Conservation (phyloP, 352 stramenopile genomes). For the Blastocystis sp. region DNA sequence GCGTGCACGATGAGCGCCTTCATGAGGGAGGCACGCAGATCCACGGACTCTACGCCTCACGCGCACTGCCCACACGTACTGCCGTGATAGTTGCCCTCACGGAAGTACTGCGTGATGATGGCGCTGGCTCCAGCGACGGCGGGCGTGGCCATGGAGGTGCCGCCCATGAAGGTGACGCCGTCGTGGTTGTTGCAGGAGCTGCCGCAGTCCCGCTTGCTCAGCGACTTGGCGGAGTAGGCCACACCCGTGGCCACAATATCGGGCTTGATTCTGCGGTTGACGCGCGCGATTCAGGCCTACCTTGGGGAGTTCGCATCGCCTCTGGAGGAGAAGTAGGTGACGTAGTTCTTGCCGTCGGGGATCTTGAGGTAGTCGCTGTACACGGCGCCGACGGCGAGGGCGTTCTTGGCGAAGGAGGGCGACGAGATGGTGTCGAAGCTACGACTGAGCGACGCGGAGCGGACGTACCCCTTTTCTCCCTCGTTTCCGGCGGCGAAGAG, state of each 20-base stretch:
- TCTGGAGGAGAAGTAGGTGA: constrained; percentile 59
- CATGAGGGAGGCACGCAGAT: constrained; percentile 27
- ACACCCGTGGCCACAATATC: constrained; percentile 13
- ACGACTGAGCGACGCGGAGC: not conserved
- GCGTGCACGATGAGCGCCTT: constrained; percentile 44
- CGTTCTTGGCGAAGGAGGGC: constrained; percentile 37
- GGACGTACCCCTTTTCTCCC: constrained; percentile 17
- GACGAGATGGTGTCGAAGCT: constrained; percentile 31
- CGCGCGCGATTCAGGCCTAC: not conserved
- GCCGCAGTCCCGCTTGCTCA: not conserved
- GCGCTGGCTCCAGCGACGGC: not conserved
- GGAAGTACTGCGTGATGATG: constrained; percentile 52
- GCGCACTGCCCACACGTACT: not conserved
- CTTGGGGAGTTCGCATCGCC: not conserved
- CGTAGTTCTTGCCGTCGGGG: constrained; percentile 1
- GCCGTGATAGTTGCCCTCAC: constrained; percentile 26
- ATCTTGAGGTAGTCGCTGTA: not conserved
- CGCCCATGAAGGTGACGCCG: not conserved
- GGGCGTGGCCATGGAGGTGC: constrained; percentile 27
- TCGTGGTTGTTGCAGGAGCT: constrained; percentile 17
- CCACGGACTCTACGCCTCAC: constrained; percentile 14
- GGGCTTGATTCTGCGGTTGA: constrained; percentile 27
- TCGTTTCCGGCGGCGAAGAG: constrained; percentile 50
- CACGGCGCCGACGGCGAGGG: constrained; percentile 13
- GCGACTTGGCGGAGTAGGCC: constrained; percentile 15